Evolutionary conservation across 2,329 filamentous ascomycete species (phyloP), one percentile per base, ranked within the genome.

Genomic region (Passalora sequoiae): DNA sequence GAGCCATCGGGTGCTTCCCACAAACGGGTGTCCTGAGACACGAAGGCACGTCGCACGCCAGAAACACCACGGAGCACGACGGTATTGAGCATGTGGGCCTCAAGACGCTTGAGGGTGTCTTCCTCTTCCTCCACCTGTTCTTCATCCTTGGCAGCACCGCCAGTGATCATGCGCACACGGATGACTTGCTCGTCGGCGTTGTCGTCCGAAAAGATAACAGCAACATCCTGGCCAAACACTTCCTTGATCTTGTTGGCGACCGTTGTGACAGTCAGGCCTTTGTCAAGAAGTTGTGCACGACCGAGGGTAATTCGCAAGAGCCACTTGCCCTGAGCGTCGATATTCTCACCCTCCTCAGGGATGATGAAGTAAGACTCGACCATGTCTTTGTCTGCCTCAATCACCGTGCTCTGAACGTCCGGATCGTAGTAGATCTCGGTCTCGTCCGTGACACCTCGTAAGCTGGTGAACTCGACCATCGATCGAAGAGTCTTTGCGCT

Each of bases 381-480:
- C 79, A 97, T 94, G 60, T 97, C 92, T 48, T 78, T 69, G 72
- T 98, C 92, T 44, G 86, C 86, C 25, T 84, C 77, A 57, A 98
- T 94, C 53, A 82, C 85, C 0, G 94, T 98, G 21, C 78, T 75
- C 57, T 86, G 80, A 47, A 96, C 83, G 47, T 94, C 85, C 0
- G 92, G 92, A 63, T 98, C 92, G 60, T 97, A 97, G 75, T 95
- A 96, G 47, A 98, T 91, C 66, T 98, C 94, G 0, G 89, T 94
- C 35, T 87, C 80, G 32, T 91, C 84, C 0, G 89, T 94, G 46
- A 98, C 87, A 9, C 87, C 92, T 35, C 89, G 84, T 51, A 98
- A 73, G 56, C 86, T 96, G 12, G 94, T 97, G 65, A 96, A 89
- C 68, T 98, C 92, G 20, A 98, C 89, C 54, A 81, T 76, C 64